phyloP scores from a whole-genome alignment of 768 basidiomycete genomes.

The Rhizopogon vulgaris region DNA sequence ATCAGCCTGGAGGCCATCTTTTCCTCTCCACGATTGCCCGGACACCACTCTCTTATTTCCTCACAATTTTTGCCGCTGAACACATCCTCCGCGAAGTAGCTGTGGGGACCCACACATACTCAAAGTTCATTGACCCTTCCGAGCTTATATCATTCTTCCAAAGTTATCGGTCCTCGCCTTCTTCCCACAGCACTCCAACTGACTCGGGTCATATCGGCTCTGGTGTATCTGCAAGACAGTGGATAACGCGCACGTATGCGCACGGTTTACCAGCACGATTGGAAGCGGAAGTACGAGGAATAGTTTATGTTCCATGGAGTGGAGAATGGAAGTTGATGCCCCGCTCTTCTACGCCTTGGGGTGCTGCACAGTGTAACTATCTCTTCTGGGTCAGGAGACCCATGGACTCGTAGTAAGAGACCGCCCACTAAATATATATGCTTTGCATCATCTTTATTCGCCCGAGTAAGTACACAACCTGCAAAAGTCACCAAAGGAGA shows the following conservation, averaged over 20 bases:
- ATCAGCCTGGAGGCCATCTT: conserved; percentile 92
- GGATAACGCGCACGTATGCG: conserved; percentile 52
- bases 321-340: conserved; percentile 68
- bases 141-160: conserved; percentile 85
- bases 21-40: conserved; percentile 95
- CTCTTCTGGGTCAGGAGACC: conserved; percentile 86
- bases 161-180: conserved; percentile 35
- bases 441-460: background rate
- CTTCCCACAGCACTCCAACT: background rate
- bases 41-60: conserved; percentile 62
- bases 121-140: conserved; percentile 82
- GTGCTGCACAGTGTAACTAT: conserved; percentile 65
- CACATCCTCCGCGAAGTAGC: conserved; percentile 73
- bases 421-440: conserved; percentile 8
- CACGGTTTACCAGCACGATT: conserved; percentile 47
- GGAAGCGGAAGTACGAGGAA: conserved; percentile 76
- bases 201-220: background rate
- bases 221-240: conserved; percentile 29
- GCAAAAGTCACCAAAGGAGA: background rate
- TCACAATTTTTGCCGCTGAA: conserved; percentile 79
- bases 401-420: conserved; percentile 4
- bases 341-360: conserved; percentile 39
- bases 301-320: conserved; percentile 68
- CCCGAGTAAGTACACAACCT: background rate
- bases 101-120: conserved; percentile 85